A percentile compares a stretch with the other conserved stretches of the same genome.
Conservation (phyloP, 225 moss, liverwort and hornwort genomes). For the Pleurozium schreberi region DNA sequence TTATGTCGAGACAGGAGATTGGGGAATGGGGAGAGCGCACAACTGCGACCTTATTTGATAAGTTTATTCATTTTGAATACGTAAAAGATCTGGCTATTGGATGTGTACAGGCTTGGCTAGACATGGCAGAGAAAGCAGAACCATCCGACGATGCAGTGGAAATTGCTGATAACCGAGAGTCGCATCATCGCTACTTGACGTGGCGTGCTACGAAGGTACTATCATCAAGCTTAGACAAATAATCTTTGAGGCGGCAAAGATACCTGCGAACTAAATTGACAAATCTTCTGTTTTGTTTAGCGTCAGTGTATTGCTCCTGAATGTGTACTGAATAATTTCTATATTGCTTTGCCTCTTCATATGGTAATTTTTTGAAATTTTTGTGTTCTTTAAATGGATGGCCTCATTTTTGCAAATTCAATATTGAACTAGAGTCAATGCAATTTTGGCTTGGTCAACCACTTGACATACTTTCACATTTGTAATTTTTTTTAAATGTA, state of each 20-base stretch:
- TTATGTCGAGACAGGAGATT: background rate
- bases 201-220: slow-evolving; percentile 94
- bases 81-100: background rate
- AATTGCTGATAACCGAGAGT: slow-evolving; percentile 54
- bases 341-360: too few species aligned
- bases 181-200: slow-evolving; percentile 82
- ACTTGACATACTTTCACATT: too few species aligned
- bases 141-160: slow-evolving; percentile 38
- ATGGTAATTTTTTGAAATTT: too few species aligned
- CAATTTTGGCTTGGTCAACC: too few species aligned
- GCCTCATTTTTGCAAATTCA: too few species aligned
- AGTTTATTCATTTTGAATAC: background rate
- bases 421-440: too few species aligned
- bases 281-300: background rate
- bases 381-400: too few species aligned
- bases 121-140: slow-evolving; percentile 46
- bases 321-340: background rate
- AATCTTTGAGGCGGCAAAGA: background rate
- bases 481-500: too few species aligned
- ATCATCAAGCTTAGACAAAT: background rate
- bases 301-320: background rate
- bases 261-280: background rate
- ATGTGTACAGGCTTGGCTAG: slow-evolving; percentile 68
- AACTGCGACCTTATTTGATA: background rate
- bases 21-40: background rate